Evolutionary conservation across 148 eudicot genomes (phyloP), one percentile per base, ranked within the genome.

Genomic region (Selenicereus undatus): DNA sequence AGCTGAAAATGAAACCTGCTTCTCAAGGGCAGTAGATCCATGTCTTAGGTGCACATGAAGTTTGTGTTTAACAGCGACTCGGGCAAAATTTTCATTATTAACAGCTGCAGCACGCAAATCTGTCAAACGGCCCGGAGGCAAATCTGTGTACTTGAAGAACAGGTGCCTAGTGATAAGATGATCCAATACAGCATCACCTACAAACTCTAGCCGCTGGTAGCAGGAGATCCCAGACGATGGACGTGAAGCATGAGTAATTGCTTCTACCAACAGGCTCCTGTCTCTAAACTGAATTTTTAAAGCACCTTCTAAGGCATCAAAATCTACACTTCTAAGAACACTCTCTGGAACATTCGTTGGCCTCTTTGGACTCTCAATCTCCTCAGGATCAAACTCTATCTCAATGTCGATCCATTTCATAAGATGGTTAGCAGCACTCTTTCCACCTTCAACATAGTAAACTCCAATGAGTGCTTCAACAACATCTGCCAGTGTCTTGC

Each of bases 41-140:
- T 96, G 99, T 64, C 98, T 87, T 72, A 96, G 90, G 79, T 96
- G 99, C 83, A 89, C 36, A 84, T 96, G 99, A 86, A 96, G 97
- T 71, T 88, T 90, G 84, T 93, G 97, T 72, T 90, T 93, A 51
- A 96, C 99, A 20, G 95, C 97, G 71, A 96, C 94, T 73, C 99
- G 94, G 60, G 99, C 99, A 87, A 96, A 96, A 80, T 93, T 96
- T 86, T 96, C 99, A 86, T 96, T 96, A 82, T 96, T 96, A 9
- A 96, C 99, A 91, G 99, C 99, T 83, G 99, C 99, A 78, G 99
- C 99, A 80, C 99, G 95, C 87, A 96, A 85, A 83, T 96, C 99
- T 36, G 99, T 96, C 85, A 96, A 84, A 76, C 98, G 98, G 13
- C 99, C 99, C 50, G 99, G 99, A 22, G 99, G 99, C 22, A 96